Percentiles rank a stretch among this genome's conserved stretches.
Conservation (phyloP, 2,329 filamentous ascomycete species). For the Aspergillus brasiliensis region DNA sequence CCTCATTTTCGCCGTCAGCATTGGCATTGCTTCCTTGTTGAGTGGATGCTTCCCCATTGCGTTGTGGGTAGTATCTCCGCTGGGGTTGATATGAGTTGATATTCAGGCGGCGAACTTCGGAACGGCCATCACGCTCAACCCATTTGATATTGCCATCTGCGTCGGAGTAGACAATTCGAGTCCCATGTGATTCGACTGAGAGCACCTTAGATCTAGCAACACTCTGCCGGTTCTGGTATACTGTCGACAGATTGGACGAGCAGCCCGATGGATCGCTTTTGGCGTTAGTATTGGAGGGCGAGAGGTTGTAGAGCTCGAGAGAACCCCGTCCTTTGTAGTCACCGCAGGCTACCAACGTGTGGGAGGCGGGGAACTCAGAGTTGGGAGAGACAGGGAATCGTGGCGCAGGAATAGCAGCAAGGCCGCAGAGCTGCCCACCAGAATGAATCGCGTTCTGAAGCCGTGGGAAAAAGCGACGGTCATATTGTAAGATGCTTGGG, state of each 20-base stretch:
- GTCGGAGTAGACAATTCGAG: conserved; percentile 79
- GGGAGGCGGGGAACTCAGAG: conserved; percentile 52
- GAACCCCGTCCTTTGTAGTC: conserved; percentile 92
- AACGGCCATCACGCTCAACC: conserved; percentile 79
- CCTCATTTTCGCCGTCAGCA: conserved; percentile 34
- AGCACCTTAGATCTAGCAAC: conserved; percentile 79
- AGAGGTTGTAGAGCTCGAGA: conserved; percentile 72
- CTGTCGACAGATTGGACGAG: conserved; percentile 29
- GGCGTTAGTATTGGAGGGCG: conserved; percentile 29
- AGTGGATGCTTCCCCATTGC: conserved; percentile 5
- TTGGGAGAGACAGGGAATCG: conserved; percentile 49
- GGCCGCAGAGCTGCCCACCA: conserved; percentile 73
- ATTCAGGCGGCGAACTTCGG: conserved; percentile 58
- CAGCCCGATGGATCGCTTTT: conserved; percentile 27
- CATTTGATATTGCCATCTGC: conserved; percentile 83
- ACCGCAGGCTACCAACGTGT: conserved; percentile 78
- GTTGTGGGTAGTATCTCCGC: not conserved
- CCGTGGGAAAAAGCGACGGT: conserved; percentile 79
- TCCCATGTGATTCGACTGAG: conserved; percentile 78
- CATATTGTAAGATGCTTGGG: conserved; percentile 84
- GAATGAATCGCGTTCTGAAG: conserved; percentile 80
- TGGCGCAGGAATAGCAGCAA: conserved; percentile 65
- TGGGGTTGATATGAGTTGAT: conserved; percentile 51
- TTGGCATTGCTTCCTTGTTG: not conserved
- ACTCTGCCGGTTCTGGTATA: conserved; percentile 79